A percentile compares a stretch with the other conserved stretches of the same genome.
Conservation (phyloP, 441 rosid genomes). For the Isatis lusitanica region DNA sequence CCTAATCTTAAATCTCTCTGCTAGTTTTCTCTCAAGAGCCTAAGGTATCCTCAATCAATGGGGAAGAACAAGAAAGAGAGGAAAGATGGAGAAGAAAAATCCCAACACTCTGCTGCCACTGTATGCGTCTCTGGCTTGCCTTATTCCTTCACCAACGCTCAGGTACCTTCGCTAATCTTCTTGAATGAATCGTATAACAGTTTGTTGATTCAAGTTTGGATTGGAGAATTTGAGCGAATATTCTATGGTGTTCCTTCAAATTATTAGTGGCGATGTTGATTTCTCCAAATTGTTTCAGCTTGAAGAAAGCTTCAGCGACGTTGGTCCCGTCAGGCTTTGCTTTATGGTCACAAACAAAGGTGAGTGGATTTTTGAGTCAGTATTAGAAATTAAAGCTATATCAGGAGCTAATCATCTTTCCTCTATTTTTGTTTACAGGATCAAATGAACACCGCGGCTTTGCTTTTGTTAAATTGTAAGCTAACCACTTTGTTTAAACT, state of each 20-base stretch:
- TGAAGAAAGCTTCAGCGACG: constrained; percentile 82
- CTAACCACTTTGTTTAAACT: constrained; percentile 10
- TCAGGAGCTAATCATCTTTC: background rate
- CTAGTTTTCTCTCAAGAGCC: background rate
- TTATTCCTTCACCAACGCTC: constrained; percentile 76
- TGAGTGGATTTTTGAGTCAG: constrained; percentile 24
- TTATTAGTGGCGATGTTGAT: background rate
- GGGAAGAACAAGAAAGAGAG: constrained; percentile 58
- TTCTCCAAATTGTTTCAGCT: constrained; percentile 47
- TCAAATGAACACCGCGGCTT: constrained; percentile 87
- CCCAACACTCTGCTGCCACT: constrained; percentile 66
- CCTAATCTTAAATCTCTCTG: constrained; percentile 14
- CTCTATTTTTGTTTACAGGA: constrained; percentile 47
- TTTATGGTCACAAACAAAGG: constrained; percentile 84
- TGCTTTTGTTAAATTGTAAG: constrained; percentile 89
- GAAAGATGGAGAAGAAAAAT: constrained; percentile 41
- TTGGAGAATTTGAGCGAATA: background rate
- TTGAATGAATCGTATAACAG: background rate
- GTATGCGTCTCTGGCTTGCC: constrained; percentile 83
- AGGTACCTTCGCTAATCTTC: constrained; percentile 41
- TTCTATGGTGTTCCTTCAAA: background rate
- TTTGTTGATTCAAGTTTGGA: background rate
- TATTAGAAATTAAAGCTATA: background rate
- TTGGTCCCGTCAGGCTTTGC: constrained; percentile 91
- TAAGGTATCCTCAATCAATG: constrained; percentile 36